Evolutionary conservation across 148 eudicot genomes (phyloP).

Genomic region (Arctostaphylos glauca): DNA sequence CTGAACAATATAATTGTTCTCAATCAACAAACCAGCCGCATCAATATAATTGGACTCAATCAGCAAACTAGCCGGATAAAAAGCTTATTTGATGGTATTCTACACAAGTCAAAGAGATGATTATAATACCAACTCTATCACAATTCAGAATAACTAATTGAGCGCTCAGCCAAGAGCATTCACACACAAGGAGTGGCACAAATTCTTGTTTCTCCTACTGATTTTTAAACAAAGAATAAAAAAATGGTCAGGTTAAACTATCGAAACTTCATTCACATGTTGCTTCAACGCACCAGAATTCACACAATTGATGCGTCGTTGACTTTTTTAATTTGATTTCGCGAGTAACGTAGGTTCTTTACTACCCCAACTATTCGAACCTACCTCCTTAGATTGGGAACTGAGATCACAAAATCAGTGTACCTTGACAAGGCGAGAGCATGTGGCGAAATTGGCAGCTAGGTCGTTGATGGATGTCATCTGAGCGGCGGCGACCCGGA

Average conservation of each 20-base stretch:
- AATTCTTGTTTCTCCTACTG: not conserved
- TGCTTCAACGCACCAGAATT: not conserved
- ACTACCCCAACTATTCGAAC: not conserved
- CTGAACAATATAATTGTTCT: not conserved
- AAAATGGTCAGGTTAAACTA: too few relatives aligned
- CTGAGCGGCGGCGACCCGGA: slow-evolving; percentile 86
- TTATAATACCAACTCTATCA: not conserved
- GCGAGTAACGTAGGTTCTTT: not conserved
- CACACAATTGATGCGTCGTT: not conserved
- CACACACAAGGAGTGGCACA: not conserved
- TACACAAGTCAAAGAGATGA: not conserved
- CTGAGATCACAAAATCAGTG: not conserved
- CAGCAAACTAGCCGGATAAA: not conserved
- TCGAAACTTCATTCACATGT: not conserved
- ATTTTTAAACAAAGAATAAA: not conserved
- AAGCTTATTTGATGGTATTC: not conserved
- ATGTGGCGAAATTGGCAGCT: slow-evolving; percentile 75
- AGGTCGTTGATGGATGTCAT: slow-evolving; percentile 87
- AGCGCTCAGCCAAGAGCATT: not conserved
- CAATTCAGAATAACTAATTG: not conserved
- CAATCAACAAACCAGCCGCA: not conserved
- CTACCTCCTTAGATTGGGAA: not conserved
- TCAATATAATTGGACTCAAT: not conserved
- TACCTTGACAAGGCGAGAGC: slow-evolving; percentile 78
- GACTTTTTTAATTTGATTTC: not conserved